Conservation (phyloP, 768 basidiomycete species). For the Leccinellum rugosiceps region DNA sequence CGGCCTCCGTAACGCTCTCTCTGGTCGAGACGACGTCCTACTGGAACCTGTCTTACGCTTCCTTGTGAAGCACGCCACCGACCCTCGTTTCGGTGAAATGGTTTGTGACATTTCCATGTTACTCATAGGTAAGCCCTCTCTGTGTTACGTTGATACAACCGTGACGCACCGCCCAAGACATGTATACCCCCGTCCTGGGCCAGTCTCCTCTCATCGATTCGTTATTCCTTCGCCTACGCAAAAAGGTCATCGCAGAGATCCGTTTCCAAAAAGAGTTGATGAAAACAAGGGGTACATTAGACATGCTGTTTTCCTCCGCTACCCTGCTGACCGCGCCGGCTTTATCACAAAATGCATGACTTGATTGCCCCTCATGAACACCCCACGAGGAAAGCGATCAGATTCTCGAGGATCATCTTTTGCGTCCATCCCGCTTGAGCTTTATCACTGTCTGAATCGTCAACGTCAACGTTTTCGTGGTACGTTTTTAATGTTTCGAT, state of each 20-base stretch:
- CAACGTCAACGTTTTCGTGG: constrained; percentile 69
- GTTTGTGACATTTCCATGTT: constrained; percentile 78
- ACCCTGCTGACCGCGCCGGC: constrained; percentile 30
- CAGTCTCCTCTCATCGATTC: constrained; percentile 92
- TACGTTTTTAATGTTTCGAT: constrained; percentile 68
- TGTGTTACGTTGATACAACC: background rate
- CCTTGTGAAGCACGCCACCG: constrained; percentile 78
- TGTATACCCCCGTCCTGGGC: constrained; percentile 89
- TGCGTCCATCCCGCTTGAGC: constrained; percentile 47
- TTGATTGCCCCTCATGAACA: constrained; percentile 17
- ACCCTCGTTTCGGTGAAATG: constrained; percentile 90
- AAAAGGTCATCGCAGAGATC: constrained; percentile 82
- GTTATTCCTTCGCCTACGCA: constrained; percentile 74
- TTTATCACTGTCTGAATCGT: constrained; percentile 31
- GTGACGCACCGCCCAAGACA: constrained; percentile 50
- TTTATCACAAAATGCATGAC: constrained; percentile 15
- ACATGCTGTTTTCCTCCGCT: constrained; percentile 79
- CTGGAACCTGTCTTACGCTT: constrained; percentile 89
- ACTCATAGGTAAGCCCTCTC: constrained; percentile 67
- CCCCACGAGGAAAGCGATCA: constrained; percentile 59
- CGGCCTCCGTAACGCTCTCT: constrained; percentile 79
- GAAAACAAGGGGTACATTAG: constrained; percentile 80
- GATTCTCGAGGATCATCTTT: constrained; percentile 63
- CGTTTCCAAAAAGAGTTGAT: constrained; percentile 84
- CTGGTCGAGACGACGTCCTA: constrained; percentile 90